Base-by-base conservation (phyloP, 306 rosid genomes). In the Castanopsis chinensis region DNA sequence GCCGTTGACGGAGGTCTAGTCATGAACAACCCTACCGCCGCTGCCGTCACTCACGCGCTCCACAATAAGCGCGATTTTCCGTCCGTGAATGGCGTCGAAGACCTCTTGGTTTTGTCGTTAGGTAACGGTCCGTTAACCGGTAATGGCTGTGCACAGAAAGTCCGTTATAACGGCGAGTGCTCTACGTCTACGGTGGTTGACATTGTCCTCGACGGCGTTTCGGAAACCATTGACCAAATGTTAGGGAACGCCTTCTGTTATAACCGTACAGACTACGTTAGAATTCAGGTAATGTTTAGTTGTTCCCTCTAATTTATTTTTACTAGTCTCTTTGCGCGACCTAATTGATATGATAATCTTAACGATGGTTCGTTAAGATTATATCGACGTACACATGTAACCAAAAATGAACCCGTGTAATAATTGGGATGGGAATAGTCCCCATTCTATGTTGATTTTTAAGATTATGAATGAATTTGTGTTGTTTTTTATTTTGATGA, bases 51-150 rank as follows among this genome's bases (percentile, higher is more conserved):
- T 20, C 99, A 95, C 85, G 99, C 88, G 45, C 93, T 95, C 25
- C 94, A 93, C 81, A 95, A 93, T 88, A 92, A 93, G 83, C 99
- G 97, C 11, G 96, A 95, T 71, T 95, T 95, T 28, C 99, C 99
- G 7, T 54, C 90, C 21, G 96, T 89, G 3, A 93, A 83, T 72
- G 88, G 94, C 76, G 96, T 95, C 9, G 98, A 92, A 79, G 99
- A 95, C 79, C 89, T 95, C 45, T 54, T 95, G 4, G 93, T 95
- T 1, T 83, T 95, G 11, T 93, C 99, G 54, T 43, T 95, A 7
- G 99, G 99, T 0, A 95, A 95, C 80, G 99, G 98, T 12, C 79
- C 85, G 10, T 80, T 82, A 8, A 83, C 49, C 5, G 28, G 53
- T 5, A 83, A 79, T 14, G n/a, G 60, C 61, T 28, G 59, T 12